Evolutionary conservation across 768 basidiomycete genomes (phyloP), one percentile per base, ranked within the genome.

Genomic region (Ramaria rubella): DNA sequence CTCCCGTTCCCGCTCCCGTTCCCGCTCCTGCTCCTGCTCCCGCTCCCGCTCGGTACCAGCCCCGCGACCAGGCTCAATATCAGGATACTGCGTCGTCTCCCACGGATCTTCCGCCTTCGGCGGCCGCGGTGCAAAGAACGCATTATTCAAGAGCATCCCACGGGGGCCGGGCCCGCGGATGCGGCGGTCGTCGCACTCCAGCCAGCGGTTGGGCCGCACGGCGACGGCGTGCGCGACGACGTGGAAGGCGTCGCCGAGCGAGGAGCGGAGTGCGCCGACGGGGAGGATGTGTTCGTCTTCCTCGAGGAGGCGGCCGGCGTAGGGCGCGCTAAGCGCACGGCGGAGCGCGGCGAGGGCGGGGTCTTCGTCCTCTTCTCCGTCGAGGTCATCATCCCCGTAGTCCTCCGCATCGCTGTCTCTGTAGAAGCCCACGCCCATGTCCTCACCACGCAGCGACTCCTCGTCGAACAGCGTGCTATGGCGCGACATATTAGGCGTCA

Each of bases 11-110:
- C n/a, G 24, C 17, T 26, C 23, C 17, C 29, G 23, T n/a, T n/a
- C n/a, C 36, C 84, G 78, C 64, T 78, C 74, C 78, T 23, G 85
- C 69, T 14, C 81, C n/a, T n/a, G 84, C 57, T 29, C 17, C 46
- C 26, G 17, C n/a, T n/a, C 7, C 17, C n/a, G 24, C 17, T 26
- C 23, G n/a, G n/a, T n/a, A n/a, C n/a, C n/a, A n/a, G n/a, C n/a
- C n/a, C n/a, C n/a, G n/a, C 17, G 17, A 11, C 26, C 1, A 52
- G 50, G 29, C 48, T 51, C 23, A 29, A 51, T 34, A 8, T 43
- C 30, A 33, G 56, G 46, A 31, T 63, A 65, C 1, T 43, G 23
- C 21, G 53, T 58, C 27, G 59, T 59, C 40, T 63, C 63, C 60
- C 62, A 63, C 9, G 63, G 62, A 12, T 61, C 59, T 14, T 38